Evolutionary conservation across 805 yeast genomes (phyloP), one percentile per base, ranked within the genome.

Genomic region (Saccharomycopsis amapae): DNA sequence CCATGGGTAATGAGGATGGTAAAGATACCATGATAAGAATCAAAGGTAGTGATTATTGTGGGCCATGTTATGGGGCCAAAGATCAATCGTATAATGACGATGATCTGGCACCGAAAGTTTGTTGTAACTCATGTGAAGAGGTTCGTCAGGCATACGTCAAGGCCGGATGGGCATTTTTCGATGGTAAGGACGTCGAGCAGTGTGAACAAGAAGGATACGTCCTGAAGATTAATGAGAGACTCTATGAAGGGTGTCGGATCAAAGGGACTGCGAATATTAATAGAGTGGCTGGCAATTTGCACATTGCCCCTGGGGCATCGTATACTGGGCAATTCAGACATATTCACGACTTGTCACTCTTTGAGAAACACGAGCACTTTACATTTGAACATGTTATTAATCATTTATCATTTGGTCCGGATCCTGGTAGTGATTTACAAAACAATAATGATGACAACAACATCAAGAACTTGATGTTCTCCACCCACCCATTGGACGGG

Each of bases 281-380:
- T 63, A 78, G 95, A 65, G 83, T 93, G 37, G 80, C 83, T 19
- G 98, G 98, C 40, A 84, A 86, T 58, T 66, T 93, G 52, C 97
- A 93, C 67, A 88, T 93, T 71, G 96, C 97, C 1, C 97, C 98
- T 3, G 98, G 98, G 34, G 78, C 83, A 22, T 79, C 94, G 1
- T 72, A 70, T 56, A 75, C 80, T 33, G 62, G 65, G 47, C 63
- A 66, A 7, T 78, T 76, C 15, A 72, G 73, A 42, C 98, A 93
- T 62, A 71, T 76, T 49, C 98, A 93, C 66, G 98, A 93, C 59
- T 63, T 84, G 45, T 82, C 95, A 5, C 69, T 86, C 44, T 93
- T 75, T 64, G 66, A 67, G 25, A 69, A 76, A 52, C 69, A 72
- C 50, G 62, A 63, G 1, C 73, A 75, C 49, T 79, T 85, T 62